Evolutionary conservation across 139 green algal species (phyloP).

Genomic region (Micractinium sp.): DNA sequence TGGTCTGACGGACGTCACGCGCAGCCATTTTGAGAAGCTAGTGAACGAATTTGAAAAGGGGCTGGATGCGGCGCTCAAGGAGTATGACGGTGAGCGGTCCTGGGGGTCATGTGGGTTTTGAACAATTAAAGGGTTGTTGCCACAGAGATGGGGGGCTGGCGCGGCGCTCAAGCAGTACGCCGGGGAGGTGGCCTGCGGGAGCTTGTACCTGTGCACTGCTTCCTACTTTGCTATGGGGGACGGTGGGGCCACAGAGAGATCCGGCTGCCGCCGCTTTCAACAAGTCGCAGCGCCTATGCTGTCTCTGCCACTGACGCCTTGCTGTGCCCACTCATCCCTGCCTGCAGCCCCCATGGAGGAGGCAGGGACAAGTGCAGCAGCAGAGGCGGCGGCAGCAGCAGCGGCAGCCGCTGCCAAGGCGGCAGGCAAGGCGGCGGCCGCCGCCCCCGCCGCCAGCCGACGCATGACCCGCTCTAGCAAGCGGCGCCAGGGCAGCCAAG

Average conservation of each 20-base stretch:
- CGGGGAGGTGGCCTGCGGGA: background rate
- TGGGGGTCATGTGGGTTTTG: background rate
- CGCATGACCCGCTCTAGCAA: conserved; percentile 15
- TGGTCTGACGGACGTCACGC: conserved; percentile 89
- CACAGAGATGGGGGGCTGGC: background rate
- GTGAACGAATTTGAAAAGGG: conserved; percentile 84
- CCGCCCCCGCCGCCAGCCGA: background rate
- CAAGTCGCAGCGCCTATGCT: too few relatives aligned
- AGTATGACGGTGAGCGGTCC: conserved; percentile 11
- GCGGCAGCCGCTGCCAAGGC: background rate
- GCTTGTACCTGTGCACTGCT: background rate
- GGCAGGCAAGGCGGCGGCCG: conserved; percentile 15
- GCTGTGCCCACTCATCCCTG: too few relatives aligned
- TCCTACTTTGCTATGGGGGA: too few relatives aligned
- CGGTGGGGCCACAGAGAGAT: too few relatives aligned
- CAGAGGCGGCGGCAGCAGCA: background rate
- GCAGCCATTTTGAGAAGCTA: conserved; percentile 89
- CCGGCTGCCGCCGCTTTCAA: too few relatives aligned
- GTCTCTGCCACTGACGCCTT: too few relatives aligned
- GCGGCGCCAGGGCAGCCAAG: conserved; percentile 14
- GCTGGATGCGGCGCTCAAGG: conserved; percentile 67
- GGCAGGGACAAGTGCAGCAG: background rate
- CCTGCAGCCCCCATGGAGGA: conserved; percentile 13
- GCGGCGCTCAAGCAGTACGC: background rate
- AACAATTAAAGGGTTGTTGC: background rate